Conservation (phyloP, 164 flowering plant species). For the Buxus sempervirens region DNA sequence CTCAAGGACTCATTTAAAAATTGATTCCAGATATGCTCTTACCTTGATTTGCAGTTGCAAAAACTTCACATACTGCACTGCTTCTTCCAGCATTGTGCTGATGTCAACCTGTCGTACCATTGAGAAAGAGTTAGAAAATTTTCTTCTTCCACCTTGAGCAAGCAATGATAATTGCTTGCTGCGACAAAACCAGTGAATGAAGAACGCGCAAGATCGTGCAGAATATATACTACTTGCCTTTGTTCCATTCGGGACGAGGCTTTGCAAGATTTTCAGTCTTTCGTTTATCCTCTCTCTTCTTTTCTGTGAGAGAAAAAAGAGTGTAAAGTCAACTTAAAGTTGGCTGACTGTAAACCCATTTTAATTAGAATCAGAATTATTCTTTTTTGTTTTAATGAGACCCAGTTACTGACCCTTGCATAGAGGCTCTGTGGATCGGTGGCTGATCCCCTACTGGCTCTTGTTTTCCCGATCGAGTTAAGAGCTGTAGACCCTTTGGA, state of each 20-base stretch:
- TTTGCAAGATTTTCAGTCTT: constrained; percentile 70
- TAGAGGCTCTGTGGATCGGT: constrained; percentile 97
- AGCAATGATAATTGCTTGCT: too few relatives aligned
- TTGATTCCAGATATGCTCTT: constrained; percentile 9
- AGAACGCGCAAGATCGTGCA: neutral
- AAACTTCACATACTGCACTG: constrained; percentile 91
- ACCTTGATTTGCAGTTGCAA: constrained; percentile 98
- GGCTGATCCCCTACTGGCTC: constrained; percentile 75
- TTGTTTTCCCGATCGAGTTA: constrained; percentile 43
- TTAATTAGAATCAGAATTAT: neutral
- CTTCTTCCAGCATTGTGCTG: constrained; percentile 99
- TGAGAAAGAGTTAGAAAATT: neutral
- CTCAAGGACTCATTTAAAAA: too few relatives aligned
- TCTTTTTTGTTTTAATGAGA: neutral
- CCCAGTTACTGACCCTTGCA: constrained; percentile 76
- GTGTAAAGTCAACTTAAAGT: neutral
- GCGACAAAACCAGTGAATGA: neutral
- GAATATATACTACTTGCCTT: constrained; percentile 46
- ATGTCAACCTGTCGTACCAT: constrained; percentile 66
- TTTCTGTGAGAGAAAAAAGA: constrained; percentile 47
- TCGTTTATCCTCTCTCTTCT: constrained; percentile 90
- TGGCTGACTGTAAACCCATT: neutral
- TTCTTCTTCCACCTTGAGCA: neutral
- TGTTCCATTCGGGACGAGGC: constrained; percentile 92
- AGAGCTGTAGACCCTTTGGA: constrained; percentile 20